Percentiles rank a stretch among this genome's conserved stretches.
Evolutionary conservation across 208 protist genomes (phyloP).

Genomic region (Crithidia fasciculata): DNA sequence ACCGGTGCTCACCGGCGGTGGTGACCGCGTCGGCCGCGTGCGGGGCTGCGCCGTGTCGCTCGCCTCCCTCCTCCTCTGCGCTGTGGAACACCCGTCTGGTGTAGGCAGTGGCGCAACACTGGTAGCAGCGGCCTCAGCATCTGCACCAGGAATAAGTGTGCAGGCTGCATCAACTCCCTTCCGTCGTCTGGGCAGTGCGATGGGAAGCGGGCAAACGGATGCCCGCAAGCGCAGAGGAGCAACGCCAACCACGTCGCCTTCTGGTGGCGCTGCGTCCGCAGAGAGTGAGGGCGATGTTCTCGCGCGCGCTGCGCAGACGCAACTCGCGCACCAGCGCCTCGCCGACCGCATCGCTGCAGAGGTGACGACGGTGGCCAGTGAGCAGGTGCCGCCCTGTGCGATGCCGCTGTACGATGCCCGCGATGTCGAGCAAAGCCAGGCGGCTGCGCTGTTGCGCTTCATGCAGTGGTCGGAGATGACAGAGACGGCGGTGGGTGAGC

Average conservation of each 20-base stretch:
- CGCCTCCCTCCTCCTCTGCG: conserved; percentile 6
- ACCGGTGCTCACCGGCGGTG: conserved; percentile 3
- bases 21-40: neutral
- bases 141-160: too few relatives aligned
- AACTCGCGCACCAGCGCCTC: neutral
- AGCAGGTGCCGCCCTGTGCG: conserved; percentile 23
- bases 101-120: too few relatives aligned
- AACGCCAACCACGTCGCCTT: neutral
- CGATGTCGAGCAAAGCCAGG: conserved; percentile 19
- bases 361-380: conserved; percentile 12
- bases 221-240: neutral
- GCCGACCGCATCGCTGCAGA: conserved; percentile 11
- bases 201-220: too few relatives aligned
- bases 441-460: neutral
- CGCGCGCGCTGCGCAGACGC: conserved; percentile 6
- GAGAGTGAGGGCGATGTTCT: neutral
- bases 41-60: neutral
- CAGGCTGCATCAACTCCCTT: too few relatives aligned
- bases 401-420: conserved; percentile 18
- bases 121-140: too few relatives aligned
- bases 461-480: neutral
- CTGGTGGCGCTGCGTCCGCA: neutral
- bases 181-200: too few relatives aligned
- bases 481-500: neutral
- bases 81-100: neutral